These are phyloP conservation scores for Cercospora sojina DNA, from an alignment of 2,329 filamentous ascomycete species.

Conservation along the genomic window DNA sequence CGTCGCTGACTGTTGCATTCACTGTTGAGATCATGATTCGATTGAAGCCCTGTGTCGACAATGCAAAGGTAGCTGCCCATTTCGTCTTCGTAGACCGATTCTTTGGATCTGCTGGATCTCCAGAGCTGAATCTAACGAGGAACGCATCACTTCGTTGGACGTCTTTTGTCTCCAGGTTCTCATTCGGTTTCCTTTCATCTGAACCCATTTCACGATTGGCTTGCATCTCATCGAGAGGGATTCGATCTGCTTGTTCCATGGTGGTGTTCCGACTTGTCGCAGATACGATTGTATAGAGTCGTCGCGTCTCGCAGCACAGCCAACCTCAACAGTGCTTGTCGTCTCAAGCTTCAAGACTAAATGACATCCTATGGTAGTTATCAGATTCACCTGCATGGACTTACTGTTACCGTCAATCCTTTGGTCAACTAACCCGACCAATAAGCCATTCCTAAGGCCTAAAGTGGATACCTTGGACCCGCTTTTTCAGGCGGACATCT, in stretches of 20 bases:
- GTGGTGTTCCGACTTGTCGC: background rate
- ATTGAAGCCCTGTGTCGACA: constrained; percentile 53
- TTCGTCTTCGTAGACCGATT: constrained; percentile 35
- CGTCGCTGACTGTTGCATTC: background rate
- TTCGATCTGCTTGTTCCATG: background rate
- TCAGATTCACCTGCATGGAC: background rate
- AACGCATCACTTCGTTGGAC: background rate
- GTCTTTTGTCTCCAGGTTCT: background rate
- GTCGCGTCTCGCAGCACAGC: background rate
- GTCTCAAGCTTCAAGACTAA: background rate
- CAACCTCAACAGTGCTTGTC: background rate
- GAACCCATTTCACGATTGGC: background rate
- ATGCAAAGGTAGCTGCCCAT: constrained; percentile 52
- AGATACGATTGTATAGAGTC: background rate
- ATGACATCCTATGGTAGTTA: background rate
- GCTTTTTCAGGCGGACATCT: background rate
- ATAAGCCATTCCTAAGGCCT: background rate
- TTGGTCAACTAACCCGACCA: background rate
- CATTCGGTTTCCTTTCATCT: background rate
- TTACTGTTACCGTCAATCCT: background rate
- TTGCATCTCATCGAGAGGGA: background rate
- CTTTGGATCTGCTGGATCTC: background rate
- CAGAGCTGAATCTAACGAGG: background rate
- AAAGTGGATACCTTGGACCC: background rate
- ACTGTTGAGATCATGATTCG: constrained; percentile 43